Base-by-base conservation (phyloP, 345 rosid genomes). In the Citrus hindsii region DNA sequence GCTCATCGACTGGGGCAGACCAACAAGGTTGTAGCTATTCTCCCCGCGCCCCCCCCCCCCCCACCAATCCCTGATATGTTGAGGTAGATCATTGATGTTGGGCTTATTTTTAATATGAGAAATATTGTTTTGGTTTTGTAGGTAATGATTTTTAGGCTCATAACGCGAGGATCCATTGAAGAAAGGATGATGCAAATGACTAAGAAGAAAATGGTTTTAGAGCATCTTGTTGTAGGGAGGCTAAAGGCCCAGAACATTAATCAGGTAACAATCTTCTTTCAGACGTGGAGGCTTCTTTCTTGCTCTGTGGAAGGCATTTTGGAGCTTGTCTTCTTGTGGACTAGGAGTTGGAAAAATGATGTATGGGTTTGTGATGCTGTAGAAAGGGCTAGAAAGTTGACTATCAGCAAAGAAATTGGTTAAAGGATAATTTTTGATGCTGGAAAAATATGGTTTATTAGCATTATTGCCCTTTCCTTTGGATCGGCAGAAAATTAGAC, bases 1-100 rank as follows among this genome's bases (percentile, higher is more conserved):
- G 99, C 99, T 77, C 99, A 97, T 91, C 92, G 99, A 79, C 98
- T 94, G 56, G 99, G 99, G 79, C 98, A 97, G 86, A 94, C 90
- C 64, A 97, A 94, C 88, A 94, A 94, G 97, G 99, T 97, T 79
- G 73, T 64, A 59, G 28, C 33, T 79, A 78, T 35, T 73, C 53
- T 70, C 64, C 74, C 4, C n/a, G n/a, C n/a, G n/a, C n/a, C n/a
- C n/a, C n/a, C n/a, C n/a, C n/a, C n/a, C n/a, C n/a, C n/a, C n/a
- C n/a, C 33, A 0, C 51, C 18, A 5, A 19, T 16, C 64, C 69
- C 68, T 30, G 68, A 65, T 67, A 53, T 40, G 27, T 9, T 13
- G 38, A n/a, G 2, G 38, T 18, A 56, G 75, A 33, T 76, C 38
- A 58, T 8, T 56, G 10, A 61, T 80, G 53, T 77, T 46, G 68